Evolutionary conservation across 345 rosid genomes (phyloP).

Genomic region (Rhodamnia argentea): DNA sequence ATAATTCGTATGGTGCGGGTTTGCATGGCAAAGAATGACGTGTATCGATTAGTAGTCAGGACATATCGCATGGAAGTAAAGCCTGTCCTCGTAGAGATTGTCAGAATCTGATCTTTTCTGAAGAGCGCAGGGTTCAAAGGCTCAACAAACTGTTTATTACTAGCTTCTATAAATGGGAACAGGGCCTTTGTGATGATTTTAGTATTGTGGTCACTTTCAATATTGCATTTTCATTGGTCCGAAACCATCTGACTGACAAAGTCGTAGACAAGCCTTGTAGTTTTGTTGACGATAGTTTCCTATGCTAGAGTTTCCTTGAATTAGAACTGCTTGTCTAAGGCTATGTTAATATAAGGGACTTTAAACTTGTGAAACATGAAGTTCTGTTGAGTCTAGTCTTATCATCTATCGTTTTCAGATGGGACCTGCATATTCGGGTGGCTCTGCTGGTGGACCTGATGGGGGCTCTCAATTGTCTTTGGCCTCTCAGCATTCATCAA

Average conservation of each 20-base stretch:
- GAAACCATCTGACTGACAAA: not conserved
- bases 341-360: not conserved
- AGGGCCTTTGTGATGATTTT: not conserved
- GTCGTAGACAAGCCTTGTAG: not conserved
- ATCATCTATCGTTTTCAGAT: conserved; percentile 23
- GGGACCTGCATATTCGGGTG: conserved; percentile 51
- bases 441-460: conserved; percentile 55
- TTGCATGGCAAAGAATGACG: not conserved
- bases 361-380: not conserved
- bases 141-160: not conserved
- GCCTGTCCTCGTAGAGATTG: not conserved
- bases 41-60: not conserved
- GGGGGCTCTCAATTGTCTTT: conserved; percentile 53
- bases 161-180: not conserved
- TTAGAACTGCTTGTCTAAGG: not conserved
- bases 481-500: conserved; percentile 51
- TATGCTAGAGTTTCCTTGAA: not conserved
- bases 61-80: not conserved
- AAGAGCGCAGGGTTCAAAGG: not conserved
- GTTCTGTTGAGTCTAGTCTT: not conserved
- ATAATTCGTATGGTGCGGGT: not conserved
- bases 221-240: not conserved
- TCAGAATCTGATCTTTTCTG: not conserved
- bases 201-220: not conserved
- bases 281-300: not conserved